Base-by-base conservation (phyloP, 2,329 filamentous ascomycete genomes). In the Volutella citrinella region DNA sequence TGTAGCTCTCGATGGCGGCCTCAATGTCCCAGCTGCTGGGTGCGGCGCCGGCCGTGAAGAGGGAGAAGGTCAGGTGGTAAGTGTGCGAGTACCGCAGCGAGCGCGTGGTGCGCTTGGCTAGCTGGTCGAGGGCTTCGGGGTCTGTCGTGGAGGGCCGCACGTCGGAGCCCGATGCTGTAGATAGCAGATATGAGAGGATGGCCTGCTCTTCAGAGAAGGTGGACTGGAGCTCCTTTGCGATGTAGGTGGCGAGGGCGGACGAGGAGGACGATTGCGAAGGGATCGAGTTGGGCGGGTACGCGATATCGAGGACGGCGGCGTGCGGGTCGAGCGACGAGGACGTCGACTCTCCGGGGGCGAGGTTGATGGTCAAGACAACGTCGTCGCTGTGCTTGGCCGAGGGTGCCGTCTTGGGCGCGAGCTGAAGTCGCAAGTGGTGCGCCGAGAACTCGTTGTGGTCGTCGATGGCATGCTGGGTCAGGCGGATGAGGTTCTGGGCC, bases 21-120 rank as follows among this genome's bases (percentile, higher is more conserved):
- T 96, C 85, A 31, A 97, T 87, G 32, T 95, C 87, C 93, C 93
- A 98, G 9, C 83, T 84, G 19, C 85, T 95, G 3, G 93, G 93
- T 0, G 70, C 61, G 2, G 84, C 76, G 2, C 81, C 81, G 10
- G 85, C 84, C 0, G 88, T 93, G 58, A 98, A 97, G 4, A 98
- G 72, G 0, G 93, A 98, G 56, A 98, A 95, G 0, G 90, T 95
- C 18, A 98, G 70, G 57, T 98, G 93, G 58, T 97, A 98, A 0
- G 87, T 95, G 11, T 90, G 82, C 5, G 93, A 84, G 58, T 96
- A 95, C 57, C 91, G 94, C 54, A 97, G 76, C 1, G 89, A 88
- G 31, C 89, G 76, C 4, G 86, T 93, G 21, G 86, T 86, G 42
- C 89, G 84, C 74, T 71, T 84, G 51, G 65, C 76, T 49, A 79